Evolutionary conservation across 2,329 filamentous ascomycete species (phyloP), one percentile per base, ranked within the genome.

Genomic region (Colletotrichum euphorbiae): DNA sequence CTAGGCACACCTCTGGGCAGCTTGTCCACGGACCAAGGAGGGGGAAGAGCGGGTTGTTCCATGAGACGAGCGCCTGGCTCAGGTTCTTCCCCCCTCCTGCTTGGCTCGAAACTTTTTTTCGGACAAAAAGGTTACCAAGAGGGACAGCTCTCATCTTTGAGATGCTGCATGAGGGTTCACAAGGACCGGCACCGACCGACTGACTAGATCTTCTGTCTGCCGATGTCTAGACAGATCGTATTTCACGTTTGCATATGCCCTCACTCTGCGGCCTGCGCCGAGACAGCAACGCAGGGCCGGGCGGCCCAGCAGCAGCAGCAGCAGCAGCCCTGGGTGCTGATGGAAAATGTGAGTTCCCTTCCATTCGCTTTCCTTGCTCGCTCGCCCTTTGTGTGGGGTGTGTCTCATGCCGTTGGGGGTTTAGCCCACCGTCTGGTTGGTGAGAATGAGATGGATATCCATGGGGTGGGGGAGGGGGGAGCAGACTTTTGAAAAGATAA

Each of bases 361-460:
- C 21, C 21, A 21, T 21, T 3, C 21, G 21, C 21, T 24, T 24
- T 24, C 24, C 3, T 24, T 4, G 24, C 24, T 24, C 24, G 24
- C 5, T 24, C 24, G 24, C 24, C 24, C 11, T 28, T 46, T 46
- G 43, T 46, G 9, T 17, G 13, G 12, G 3, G 40, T 11, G 13
- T 28, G 46, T 51, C 5, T 24, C 48, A 4, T 28, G 21, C 31
- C 31, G 28, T 21, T 28, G 48, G 12, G 60, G 28, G 40, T 21
- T 28, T 62, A 56, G 59, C 24, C 50, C 50, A 46, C 50, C 54
- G 50, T 56, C 46, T 56, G 59, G 50, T 56, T 48, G 40, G 50
- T 36, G 50, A 38, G 19, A 43, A 40, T 36, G 50, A 38, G 19
- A 43, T 28, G 55, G 36, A 28, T 2, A 28, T 28, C 28, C 6